A percentile compares a stretch with the other conserved stretches of the same genome.
These are phyloP conservation scores for Fusarium mangiferae DNA, from an alignment of 2,329 filamentous ascomycete genomes.

Conservation along the genomic window DNA sequence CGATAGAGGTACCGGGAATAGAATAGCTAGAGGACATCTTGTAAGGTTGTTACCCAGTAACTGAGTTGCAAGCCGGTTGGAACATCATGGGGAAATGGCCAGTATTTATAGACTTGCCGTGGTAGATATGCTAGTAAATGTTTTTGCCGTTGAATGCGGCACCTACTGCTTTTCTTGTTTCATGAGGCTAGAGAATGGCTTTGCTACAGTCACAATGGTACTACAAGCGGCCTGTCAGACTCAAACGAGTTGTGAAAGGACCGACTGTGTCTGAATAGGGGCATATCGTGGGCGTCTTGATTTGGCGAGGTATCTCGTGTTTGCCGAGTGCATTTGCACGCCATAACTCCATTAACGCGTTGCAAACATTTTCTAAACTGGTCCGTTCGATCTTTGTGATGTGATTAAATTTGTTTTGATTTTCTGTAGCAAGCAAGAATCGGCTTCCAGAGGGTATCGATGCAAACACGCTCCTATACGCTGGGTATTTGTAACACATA, in stretches of 20 bases:
- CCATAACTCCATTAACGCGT: too few relatives aligned
- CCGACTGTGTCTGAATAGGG: constrained; percentile 10
- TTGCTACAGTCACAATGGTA: background rate
- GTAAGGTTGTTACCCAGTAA: background rate
- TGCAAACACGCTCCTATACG: constrained; percentile 5
- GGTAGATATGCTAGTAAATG: background rate
- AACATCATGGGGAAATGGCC: too few relatives aligned
- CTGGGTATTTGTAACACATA: constrained; percentile 5
- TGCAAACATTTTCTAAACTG: background rate
- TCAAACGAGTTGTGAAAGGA: constrained; percentile 1
- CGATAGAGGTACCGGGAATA: background rate
- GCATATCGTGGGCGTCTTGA: background rate
- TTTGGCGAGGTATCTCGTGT: background rate
- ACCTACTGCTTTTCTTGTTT: constrained; percentile 9
- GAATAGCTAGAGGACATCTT: background rate
- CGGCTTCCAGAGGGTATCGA: constrained; percentile 35
- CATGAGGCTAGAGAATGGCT: constrained; percentile 3
- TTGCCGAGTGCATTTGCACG: background rate
- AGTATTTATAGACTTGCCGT: background rate
- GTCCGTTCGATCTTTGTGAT: background rate
- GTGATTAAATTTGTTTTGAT: background rate
- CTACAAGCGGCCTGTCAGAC: constrained; percentile 17
- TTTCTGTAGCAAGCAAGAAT: constrained; percentile 1
- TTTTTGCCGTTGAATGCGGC: background rate
- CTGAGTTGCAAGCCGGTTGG: background rate